phyloP scores from a whole-genome alignment of 768 basidiomycete genomes.

The Lactarius hengduanensis region DNA sequence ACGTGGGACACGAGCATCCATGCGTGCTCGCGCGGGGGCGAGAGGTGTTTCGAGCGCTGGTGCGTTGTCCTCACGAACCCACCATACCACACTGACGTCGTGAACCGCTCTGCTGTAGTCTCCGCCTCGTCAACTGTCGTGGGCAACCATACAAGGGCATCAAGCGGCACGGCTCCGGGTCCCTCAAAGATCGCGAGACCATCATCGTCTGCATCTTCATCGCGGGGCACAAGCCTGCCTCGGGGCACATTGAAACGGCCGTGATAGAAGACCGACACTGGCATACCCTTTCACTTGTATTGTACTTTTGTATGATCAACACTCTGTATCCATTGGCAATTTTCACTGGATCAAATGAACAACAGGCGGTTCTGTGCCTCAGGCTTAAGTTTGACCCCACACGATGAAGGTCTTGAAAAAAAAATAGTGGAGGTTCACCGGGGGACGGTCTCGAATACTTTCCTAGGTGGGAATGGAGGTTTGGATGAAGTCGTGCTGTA shows the following conservation, averaged over 20 bases:
- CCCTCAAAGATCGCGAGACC: conserved; percentile 20
- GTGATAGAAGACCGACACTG: conserved; percentile 3
- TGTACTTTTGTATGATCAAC: conserved; percentile 7
- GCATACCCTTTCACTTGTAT: conserved; percentile 15
- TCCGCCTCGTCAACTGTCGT: conserved; percentile 3
- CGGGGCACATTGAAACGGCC: conserved; percentile 20
- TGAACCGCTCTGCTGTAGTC: neutral
- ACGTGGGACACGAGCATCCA: conserved; percentile 66
- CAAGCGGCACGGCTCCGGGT: conserved; percentile 4
- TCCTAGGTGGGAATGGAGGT: no score
- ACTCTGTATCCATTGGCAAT: conserved; percentile 14
- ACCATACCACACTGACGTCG: neutral
- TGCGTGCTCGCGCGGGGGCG: conserved; percentile 43
- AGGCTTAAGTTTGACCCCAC: no score
- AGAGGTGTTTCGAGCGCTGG: conserved; percentile 22
- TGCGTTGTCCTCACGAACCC: conserved; percentile 3
- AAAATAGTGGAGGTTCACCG: no score
- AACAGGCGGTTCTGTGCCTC: no score
- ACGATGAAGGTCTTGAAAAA: no score
- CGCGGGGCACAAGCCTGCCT: conserved; percentile 19
- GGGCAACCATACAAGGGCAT: conserved; percentile 12
- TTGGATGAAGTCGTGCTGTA: no score
- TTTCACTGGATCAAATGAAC: neutral
- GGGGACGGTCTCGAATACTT: no score
- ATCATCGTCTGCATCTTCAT: conserved; percentile 22